Evolutionary conservation across 2,329 filamentous ascomycete genomes (phyloP).

Genomic region (Cryphonectria naterciae): DNA sequence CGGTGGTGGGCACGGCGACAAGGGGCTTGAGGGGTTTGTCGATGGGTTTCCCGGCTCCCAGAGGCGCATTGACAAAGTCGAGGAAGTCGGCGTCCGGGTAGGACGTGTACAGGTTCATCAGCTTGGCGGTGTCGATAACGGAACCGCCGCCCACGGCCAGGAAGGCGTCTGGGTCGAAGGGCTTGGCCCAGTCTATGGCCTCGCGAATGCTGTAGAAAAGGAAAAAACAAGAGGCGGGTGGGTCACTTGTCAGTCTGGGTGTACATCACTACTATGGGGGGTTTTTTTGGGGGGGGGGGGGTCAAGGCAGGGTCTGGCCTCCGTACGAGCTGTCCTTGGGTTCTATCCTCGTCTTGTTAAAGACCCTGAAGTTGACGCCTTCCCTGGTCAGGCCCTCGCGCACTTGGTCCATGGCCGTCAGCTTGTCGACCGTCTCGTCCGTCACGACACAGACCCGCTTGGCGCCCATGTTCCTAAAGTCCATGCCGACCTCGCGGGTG

Average conservation of each 20-base stretch:
- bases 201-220: constrained; percentile 46
- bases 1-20: constrained; percentile 83
- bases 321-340: constrained; percentile 86
- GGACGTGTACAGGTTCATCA: constrained; percentile 95
- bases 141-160: constrained; percentile 90
- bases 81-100: constrained; percentile 93
- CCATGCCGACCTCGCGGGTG: constrained; percentile 97
- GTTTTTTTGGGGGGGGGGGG: no score
- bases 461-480: constrained; percentile 87
- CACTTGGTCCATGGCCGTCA: constrained; percentile 90
- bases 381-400: constrained; percentile 78
- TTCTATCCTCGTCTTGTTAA: constrained; percentile 79
- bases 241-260: constrained; percentile 4
- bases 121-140: constrained; percentile 96
- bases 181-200: constrained; percentile 84
- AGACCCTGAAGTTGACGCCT: constrained; percentile 81
- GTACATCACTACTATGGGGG: no score
- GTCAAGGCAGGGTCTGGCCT: constrained; percentile 38
- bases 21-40: constrained; percentile 72
- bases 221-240: no score
- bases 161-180: constrained; percentile 83
- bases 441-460: constrained; percentile 92
- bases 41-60: constrained; percentile 82
- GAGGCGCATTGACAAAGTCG: constrained; percentile 95
- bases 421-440: constrained; percentile 76